These are phyloP conservation scores for Mycosphaerelloides madeirae DNA, from an alignment of 2,329 filamentous ascomycete species.

Conservation along the genomic window DNA sequence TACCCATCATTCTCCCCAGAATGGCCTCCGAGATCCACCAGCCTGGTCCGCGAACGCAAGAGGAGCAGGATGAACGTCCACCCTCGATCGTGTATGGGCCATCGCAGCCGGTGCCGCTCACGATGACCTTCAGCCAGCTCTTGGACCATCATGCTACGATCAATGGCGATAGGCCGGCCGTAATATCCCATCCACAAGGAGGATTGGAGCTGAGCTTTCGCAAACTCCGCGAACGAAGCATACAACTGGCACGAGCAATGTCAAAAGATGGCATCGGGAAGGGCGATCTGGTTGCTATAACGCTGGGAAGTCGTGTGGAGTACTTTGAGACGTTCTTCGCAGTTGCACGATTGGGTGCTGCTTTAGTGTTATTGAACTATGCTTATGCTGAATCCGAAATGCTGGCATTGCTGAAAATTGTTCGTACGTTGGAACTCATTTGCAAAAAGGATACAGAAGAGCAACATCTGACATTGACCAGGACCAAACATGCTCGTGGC, in stretches of 20 bases:
- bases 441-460: not conserved
- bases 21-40: conserved; percentile 2
- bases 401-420: conserved; percentile 62
- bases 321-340: conserved; percentile 34
- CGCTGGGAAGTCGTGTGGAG: conserved; percentile 28
- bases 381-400: conserved; percentile 68
- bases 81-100: conserved; percentile 28
- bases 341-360: conserved; percentile 27
- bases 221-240: conserved; percentile 24
- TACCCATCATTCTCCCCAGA: too few species aligned
- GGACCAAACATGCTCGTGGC: conserved; percentile 66
- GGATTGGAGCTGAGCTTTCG: conserved; percentile 18
- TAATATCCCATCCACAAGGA: conserved; percentile 28
- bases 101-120: conserved; percentile 25
- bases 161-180: conserved; percentile 22
- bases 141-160: conserved; percentile 27
- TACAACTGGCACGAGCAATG: conserved; percentile 25
- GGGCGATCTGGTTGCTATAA: conserved; percentile 28
- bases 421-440: conserved; percentile 42
- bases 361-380: conserved; percentile 67
- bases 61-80: conserved; percentile 16
- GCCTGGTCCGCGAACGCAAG: not conserved
- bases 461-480: conserved; percentile 26
- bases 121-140: conserved; percentile 26
- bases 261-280: conserved; percentile 26